phyloP scores from a whole-genome alignment of 495 filamentous ascomycete species.

The Aspergillus nanangensis region DNA sequence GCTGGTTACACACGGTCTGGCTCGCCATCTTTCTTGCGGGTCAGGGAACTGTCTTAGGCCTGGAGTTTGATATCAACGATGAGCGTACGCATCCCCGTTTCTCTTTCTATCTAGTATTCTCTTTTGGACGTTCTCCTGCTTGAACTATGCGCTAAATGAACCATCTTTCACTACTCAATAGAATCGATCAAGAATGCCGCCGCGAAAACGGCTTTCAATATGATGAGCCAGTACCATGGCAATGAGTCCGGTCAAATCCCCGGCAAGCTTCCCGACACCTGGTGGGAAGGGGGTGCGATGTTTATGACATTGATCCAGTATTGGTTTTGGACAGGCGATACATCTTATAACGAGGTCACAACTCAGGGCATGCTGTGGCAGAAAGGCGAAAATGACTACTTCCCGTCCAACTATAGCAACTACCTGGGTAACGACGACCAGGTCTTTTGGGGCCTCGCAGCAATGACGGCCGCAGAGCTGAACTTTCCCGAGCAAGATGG shows the following conservation, averaged over 20 bases:
- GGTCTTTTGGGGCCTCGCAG: conserved; percentile 74
- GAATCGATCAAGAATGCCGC: conserved; percentile 60
- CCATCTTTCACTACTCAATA: conserved; percentile 14
- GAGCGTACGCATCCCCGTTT: conserved; percentile 15
- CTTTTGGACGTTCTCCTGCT: background rate
- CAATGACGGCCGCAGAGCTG: conserved; percentile 69
- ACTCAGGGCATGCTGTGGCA: conserved; percentile 64
- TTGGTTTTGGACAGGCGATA: conserved; percentile 71
- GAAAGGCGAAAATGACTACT: conserved; percentile 63
- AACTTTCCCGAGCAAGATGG: conserved; percentile 60
- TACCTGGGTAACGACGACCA: conserved; percentile 69
- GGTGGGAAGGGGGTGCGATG: conserved; percentile 76
- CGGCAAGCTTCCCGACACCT: conserved; percentile 61
- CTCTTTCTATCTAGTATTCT: background rate
- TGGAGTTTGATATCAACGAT: conserved; percentile 31
- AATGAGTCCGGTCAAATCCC: conserved; percentile 56
- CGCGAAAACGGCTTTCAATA: conserved; percentile 55
- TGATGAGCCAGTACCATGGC: conserved; percentile 63
- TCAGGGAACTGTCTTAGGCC: conserved; percentile 20
- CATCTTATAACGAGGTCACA: conserved; percentile 60
- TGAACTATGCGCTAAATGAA: too few species aligned
- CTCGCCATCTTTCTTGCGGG: conserved; percentile 24
- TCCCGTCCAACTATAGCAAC: conserved; percentile 48
- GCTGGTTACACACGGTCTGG: too few species aligned
- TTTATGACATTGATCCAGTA: conserved; percentile 75